Percentiles rank a stretch among this genome's conserved stretches.
These are phyloP conservation scores for Aspergillus baeticus DNA, from an alignment of 495 filamentous ascomycete species.

Conservation along the genomic window DNA sequence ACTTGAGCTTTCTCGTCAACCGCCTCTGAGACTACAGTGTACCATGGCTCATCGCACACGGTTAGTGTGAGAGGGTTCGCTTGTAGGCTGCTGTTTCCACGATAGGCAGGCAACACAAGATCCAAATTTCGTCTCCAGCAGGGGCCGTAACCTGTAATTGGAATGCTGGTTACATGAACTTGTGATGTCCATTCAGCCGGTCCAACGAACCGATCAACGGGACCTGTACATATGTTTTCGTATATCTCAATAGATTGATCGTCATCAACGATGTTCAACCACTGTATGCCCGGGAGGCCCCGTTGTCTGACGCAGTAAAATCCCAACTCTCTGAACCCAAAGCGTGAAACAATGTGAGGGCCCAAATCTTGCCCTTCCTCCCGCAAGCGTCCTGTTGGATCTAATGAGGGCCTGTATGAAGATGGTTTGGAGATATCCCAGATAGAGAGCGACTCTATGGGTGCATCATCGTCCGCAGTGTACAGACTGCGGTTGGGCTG, in stretches of 20 bases:
- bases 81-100: constrained; percentile 33
- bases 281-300: constrained; percentile 50
- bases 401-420: constrained; percentile 53
- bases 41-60: constrained; percentile 27
- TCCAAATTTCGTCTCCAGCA: constrained; percentile 48
- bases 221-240: constrained; percentile 47
- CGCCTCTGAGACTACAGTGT: constrained; percentile 52
- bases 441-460: constrained; percentile 61
- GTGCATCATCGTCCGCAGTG: constrained; percentile 54
- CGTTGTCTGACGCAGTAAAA: constrained; percentile 60
- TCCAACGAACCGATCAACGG: constrained; percentile 33
- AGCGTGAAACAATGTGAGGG: constrained; percentile 53
- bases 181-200: constrained; percentile 40
- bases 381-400: constrained; percentile 44
- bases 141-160: constrained; percentile 52
- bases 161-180: constrained; percentile 53
- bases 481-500: constrained; percentile 61
- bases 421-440: constrained; percentile 65
- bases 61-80: constrained; percentile 22
- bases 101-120: constrained; percentile 40
- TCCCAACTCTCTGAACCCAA: constrained; percentile 55
- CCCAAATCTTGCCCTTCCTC: constrained; percentile 34
- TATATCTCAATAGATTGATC: constrained; percentile 44
- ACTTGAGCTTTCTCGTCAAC: constrained; percentile 53
- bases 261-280: constrained; percentile 51